These are phyloP conservation scores for Trichocomaceae sp. DNA, from an alignment of 2,329 filamentous ascomycete species.

Conservation along the genomic window DNA sequence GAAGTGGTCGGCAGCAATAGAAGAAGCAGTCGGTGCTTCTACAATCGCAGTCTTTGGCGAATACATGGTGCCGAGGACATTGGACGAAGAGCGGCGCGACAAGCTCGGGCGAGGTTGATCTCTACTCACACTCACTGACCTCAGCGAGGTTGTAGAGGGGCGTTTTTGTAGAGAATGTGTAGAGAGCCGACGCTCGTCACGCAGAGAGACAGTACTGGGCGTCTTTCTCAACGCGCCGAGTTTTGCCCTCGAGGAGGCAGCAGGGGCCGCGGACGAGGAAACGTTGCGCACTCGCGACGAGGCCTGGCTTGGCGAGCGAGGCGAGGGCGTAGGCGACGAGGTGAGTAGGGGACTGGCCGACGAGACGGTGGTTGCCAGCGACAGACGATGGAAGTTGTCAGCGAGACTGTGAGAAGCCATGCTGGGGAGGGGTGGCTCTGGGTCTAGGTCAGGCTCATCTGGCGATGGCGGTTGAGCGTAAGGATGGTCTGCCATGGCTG, in stretches of 20 bases:
- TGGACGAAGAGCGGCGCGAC: constrained; percentile 31
- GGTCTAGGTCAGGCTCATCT: background rate
- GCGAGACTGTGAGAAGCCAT: constrained; percentile 14
- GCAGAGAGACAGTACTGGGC: constrained; percentile 30
- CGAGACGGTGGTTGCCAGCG: constrained; percentile 19
- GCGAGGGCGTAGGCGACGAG: constrained; percentile 21
- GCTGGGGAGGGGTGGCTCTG: constrained; percentile 13
- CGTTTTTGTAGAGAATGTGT: constrained; percentile 33
- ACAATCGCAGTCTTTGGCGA: constrained; percentile 21
- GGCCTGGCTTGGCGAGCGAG: constrained; percentile 8
- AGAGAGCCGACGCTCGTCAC: constrained; percentile 32
- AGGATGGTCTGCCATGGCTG: constrained; percentile 10
- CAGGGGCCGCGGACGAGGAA: constrained; percentile 14
- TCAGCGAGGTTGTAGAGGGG: constrained; percentile 32
- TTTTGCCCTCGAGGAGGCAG: constrained; percentile 5
- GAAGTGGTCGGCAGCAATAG: constrained; percentile 63
- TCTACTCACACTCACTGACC: constrained; percentile 21
- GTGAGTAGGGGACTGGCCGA: constrained; percentile 21
- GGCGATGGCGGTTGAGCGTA: constrained; percentile 3
- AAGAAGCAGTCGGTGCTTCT: constrained; percentile 43
- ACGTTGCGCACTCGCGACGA: constrained; percentile 13
- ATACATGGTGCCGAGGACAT: constrained; percentile 23
- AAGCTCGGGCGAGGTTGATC: constrained; percentile 25
- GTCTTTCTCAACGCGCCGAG: constrained; percentile 21
- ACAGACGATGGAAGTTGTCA: constrained; percentile 24